Evolutionary conservation across 2,329 filamentous ascomycete species (phyloP).

Genomic region (Xylaria sp.): DNA sequence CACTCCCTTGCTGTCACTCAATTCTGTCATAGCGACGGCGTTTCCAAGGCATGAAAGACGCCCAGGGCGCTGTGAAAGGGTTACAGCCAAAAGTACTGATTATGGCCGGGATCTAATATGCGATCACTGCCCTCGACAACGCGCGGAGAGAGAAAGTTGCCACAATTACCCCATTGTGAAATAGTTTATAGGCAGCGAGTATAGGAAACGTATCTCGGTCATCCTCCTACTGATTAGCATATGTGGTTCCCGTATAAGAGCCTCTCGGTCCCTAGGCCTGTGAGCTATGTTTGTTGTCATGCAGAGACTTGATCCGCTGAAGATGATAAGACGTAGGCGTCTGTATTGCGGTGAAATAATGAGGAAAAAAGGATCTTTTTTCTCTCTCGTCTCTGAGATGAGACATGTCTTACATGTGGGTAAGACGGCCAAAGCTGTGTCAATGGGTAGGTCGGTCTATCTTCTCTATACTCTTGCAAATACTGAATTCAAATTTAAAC

Average conservation of each 20-base stretch:
- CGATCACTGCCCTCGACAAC: slow-evolving; percentile 43
- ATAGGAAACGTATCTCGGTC: not conserved
- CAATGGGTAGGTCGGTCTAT: not conserved
- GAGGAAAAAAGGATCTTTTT: not conserved
- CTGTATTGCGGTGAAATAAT: slow-evolving; percentile 13
- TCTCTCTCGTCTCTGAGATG: slow-evolving; percentile 7
- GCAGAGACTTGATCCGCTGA: slow-evolving; percentile 1
- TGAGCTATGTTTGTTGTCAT: slow-evolving; percentile 19
- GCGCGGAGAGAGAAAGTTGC: slow-evolving; percentile 47
- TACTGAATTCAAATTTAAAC: not conserved
- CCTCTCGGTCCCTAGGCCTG: not conserved
- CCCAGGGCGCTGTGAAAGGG: slow-evolving; percentile 30
- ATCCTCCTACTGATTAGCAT: slow-evolving; percentile 41
- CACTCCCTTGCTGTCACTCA: slow-evolving; percentile 31
- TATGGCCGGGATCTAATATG: slow-evolving; percentile 45
- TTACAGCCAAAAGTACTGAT: slow-evolving; percentile 45
- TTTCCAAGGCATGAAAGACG: slow-evolving; percentile 7
- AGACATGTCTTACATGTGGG: not conserved
- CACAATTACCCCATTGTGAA: slow-evolving; percentile 23
- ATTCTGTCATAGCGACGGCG: slow-evolving; percentile 20
- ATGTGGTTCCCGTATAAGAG: slow-evolving; percentile 40
- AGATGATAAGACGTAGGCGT: slow-evolving; percentile 19
- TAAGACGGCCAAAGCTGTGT: not conserved
- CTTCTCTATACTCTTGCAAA: slow-evolving; percentile 2
- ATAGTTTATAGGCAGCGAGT: slow-evolving; percentile 28